phyloP scores from a whole-genome alignment of 2,329 filamentous ascomycete species.

The Arthrobotrys musiformis region DNA sequence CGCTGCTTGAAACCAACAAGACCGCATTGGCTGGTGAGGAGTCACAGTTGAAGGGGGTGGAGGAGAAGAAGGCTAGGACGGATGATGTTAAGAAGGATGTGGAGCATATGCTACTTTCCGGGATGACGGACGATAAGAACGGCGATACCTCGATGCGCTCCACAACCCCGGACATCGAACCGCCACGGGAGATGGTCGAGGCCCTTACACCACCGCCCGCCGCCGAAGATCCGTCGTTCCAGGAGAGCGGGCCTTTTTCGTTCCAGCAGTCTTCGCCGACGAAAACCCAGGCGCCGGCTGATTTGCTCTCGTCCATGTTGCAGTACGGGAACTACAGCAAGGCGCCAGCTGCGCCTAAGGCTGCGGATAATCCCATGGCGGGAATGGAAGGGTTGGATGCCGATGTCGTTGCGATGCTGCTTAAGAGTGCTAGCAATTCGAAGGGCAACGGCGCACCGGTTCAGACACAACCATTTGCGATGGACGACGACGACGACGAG shows the following conservation, averaged over 20 bases:
- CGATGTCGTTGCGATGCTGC: conserved; percentile 71
- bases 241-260: conserved; percentile 61
- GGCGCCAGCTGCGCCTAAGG: conserved; percentile 65
- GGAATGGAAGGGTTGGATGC: conserved; percentile 68
- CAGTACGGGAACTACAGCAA: conserved; percentile 63
- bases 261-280: conserved; percentile 62
- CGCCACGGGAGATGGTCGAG: conserved; percentile 77
- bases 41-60: conserved; percentile 72
- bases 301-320: conserved; percentile 61
- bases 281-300: conserved; percentile 59
- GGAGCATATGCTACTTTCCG: conserved; percentile 89
- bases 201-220: conserved; percentile 80
- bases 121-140: conserved; percentile 73
- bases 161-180: conserved; percentile 69
- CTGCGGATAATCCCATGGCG: conserved; percentile 67
- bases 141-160: conserved; percentile 63
- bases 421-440: conserved; percentile 62
- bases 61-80: conserved; percentile 75
- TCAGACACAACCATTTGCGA: conserved; percentile 40
- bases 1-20: conserved; percentile 79
- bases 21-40: conserved; percentile 77
- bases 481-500: conserved; percentile 59
- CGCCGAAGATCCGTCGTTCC: conserved; percentile 61
- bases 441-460: conserved; percentile 53
- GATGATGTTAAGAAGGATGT: conserved; percentile 88